Percentiles rank a stretch among this genome's conserved stretches.
Evolutionary conservation across 2,329 filamentous ascomycete species (phyloP).

Genomic region (Lizonia empirigonia): DNA sequence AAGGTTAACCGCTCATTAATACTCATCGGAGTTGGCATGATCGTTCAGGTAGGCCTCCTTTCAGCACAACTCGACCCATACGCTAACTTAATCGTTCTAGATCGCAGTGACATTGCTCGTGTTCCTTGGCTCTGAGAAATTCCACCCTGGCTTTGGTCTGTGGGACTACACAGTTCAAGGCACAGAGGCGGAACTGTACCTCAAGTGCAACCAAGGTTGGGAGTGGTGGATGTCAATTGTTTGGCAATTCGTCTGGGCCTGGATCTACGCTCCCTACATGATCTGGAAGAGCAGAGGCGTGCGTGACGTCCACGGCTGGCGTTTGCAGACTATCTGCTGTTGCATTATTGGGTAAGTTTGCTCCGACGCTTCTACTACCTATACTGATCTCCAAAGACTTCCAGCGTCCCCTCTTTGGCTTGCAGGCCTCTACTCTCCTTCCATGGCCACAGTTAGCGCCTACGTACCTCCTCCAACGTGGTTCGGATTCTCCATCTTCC

Average conservation of each 20-base stretch:
- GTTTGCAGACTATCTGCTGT: constrained; percentile 42
- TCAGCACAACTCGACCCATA: background rate
- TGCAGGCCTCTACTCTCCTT: constrained; percentile 38
- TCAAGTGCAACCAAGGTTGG: constrained; percentile 42
- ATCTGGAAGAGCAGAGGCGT: constrained; percentile 44
- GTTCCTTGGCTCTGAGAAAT: constrained; percentile 42
- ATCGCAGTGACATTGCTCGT: constrained; percentile 36
- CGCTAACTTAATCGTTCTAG: constrained; percentile 11
- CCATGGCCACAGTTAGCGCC: constrained; percentile 33
- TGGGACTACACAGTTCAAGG: constrained; percentile 38
- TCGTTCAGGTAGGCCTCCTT: constrained; percentile 29
- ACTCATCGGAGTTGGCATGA: constrained; percentile 37
- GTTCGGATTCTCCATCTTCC: constrained; percentile 42
- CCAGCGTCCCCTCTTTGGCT: constrained; percentile 45
- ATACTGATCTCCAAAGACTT: constrained; percentile 23
- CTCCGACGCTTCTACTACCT: background rate
- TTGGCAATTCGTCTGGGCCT: constrained; percentile 47
- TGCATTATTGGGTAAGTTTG: constrained; percentile 39
- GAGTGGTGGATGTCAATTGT: constrained; percentile 47
- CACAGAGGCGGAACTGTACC: constrained; percentile 28
- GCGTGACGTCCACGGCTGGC: constrained; percentile 42
- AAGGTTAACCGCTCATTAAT: constrained; percentile 35
- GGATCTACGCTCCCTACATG: constrained; percentile 44
- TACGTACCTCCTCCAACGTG: constrained; percentile 36
- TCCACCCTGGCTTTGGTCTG: constrained; percentile 40